Percentiles rank a stretch among this genome's conserved stretches.
These are phyloP conservation scores for Rhodotorula sp. DNA, from an alignment of 1,284 basidiomycete species.

Conservation along the genomic window DNA sequence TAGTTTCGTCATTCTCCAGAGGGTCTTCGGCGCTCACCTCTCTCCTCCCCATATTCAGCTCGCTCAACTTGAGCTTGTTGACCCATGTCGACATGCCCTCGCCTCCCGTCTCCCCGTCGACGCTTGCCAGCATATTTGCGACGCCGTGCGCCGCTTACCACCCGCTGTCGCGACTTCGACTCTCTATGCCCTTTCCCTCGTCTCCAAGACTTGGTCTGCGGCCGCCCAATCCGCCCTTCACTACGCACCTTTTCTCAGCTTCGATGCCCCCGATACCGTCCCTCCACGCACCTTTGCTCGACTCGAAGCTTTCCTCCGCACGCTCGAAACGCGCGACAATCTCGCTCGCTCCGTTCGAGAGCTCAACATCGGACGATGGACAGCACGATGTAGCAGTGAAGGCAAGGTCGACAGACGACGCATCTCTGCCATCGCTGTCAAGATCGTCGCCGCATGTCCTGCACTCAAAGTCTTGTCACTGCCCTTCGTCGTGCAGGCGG, in stretches of 20 bases:
- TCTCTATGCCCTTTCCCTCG: conserved; percentile 21
- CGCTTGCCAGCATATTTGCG: neutral
- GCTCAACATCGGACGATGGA: conserved; percentile 16
- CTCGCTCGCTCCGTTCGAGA: conserved; percentile 1
- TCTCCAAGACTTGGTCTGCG: conserved; percentile 13
- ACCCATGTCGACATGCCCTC: neutral
- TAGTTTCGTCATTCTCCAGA: no score
- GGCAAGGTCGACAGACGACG: conserved; percentile 1
- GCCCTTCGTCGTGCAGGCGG: conserved; percentile 17
- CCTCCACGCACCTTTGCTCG: conserved; percentile 4
- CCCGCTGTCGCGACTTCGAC: conserved; percentile 4
- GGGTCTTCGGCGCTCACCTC: no score
- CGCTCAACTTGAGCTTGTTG: neutral
- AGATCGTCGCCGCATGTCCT: neutral
- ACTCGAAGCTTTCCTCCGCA: neutral
- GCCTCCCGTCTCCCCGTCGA: conserved; percentile 6
- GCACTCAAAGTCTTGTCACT: conserved; percentile 2
- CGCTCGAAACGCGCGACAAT: conserved; percentile 8
- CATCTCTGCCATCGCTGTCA: conserved; percentile 7
- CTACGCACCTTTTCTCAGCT: conserved; percentile 8
- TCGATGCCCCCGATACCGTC: conserved; percentile 16
- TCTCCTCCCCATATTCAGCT: neutral
- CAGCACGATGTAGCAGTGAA: conserved; percentile 4
- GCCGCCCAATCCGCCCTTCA: conserved; percentile 16
- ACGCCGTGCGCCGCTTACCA: neutral